phyloP scores from a whole-genome alignment of 805 yeast species.

The Ogataea trehaloabstinens region DNA sequence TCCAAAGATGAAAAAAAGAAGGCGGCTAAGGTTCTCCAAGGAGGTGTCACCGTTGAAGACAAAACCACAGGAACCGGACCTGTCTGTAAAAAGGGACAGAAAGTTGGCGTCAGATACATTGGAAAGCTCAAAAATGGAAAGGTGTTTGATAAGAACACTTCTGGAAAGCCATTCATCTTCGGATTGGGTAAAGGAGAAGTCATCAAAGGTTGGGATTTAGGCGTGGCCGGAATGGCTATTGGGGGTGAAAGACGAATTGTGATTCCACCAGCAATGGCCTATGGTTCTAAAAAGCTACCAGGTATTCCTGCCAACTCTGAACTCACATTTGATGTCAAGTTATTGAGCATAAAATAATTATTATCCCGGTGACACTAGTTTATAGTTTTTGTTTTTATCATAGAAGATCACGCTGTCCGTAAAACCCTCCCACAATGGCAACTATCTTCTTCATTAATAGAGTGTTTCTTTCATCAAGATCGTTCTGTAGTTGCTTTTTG shows the following conservation, averaged over 20 bases:
- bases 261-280: constrained; percentile 94
- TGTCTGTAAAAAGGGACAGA: constrained; percentile 81
- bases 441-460: constrained; percentile 18
- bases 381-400: background rate
- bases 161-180: constrained; percentile 93
- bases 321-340: constrained; percentile 92
- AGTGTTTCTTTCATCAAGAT: constrained; percentile 18
- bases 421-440: constrained; percentile 19
- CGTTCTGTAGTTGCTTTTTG: constrained; percentile 20
- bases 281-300: constrained; percentile 91
- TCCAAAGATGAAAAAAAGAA: constrained; percentile 40
- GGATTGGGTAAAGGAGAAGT: constrained; percentile 96
- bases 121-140: constrained; percentile 97
- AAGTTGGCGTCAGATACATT: constrained; percentile 94
- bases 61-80: constrained; percentile 87
- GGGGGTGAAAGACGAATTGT: constrained; percentile 98
- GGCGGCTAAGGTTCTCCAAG: constrained; percentile 78
- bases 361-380: too few species aligned
- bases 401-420: constrained; percentile 28
- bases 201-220: constrained; percentile 97
- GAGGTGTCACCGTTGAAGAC: constrained; percentile 94
- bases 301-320: constrained; percentile 98
- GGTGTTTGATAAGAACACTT: constrained; percentile 94
- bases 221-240: constrained; percentile 97
- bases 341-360: constrained; percentile 85